Evolutionary conservation across 1,139 yeast species (phyloP), one percentile per base, ranked within the genome.

Genomic region (Magnusiomyces tetraspermus): DNA sequence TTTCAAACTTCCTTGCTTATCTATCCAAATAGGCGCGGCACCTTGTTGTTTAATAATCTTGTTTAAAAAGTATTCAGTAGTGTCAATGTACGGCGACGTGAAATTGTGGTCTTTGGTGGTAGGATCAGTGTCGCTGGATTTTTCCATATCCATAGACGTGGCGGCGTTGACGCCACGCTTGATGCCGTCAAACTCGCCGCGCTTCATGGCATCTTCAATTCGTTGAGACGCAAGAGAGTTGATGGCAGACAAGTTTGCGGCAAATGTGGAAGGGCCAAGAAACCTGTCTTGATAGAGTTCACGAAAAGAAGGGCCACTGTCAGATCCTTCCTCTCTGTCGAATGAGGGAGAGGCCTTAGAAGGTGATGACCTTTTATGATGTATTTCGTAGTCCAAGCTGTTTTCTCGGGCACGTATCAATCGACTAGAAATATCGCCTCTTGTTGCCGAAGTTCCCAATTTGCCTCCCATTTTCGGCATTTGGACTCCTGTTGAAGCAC

Each of bases 1-100:
- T 49, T 76, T 76, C 3, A 86, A 75, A 2, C 76, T 74, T 47
- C 80, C 77, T 66, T 88, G 96, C 52, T 78, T 80, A 61, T 87
- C 95, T 33, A 88, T 82, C 96, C 96, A 88, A 0, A 95, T 94
- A 0, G 96, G 96, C 11, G 82, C 72, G 0, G 85, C 82, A 48
- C 86, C 89, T 65, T 88, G 96, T 46, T 79, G 77, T 59, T 79
- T 82, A 55, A 88, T 70, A 49, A 88, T 82, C 60, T 85, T 81
- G 57, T 82, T 83, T 64, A 88, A 69, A 62, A 85, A 86, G 61
- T 76, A 80, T 58, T 79, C 85, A 0, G 85, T 81, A 28, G 79
- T 69, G 58, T 80, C 84, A 11, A 81, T 68, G 58, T 73, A 76
- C 0, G 78, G 75, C 50, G 72, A 71, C 36, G 70, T 64, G 17